These are phyloP conservation scores for Podospora australis DNA, from an alignment of 495 filamentous ascomycete species.

Conservation along the genomic window DNA sequence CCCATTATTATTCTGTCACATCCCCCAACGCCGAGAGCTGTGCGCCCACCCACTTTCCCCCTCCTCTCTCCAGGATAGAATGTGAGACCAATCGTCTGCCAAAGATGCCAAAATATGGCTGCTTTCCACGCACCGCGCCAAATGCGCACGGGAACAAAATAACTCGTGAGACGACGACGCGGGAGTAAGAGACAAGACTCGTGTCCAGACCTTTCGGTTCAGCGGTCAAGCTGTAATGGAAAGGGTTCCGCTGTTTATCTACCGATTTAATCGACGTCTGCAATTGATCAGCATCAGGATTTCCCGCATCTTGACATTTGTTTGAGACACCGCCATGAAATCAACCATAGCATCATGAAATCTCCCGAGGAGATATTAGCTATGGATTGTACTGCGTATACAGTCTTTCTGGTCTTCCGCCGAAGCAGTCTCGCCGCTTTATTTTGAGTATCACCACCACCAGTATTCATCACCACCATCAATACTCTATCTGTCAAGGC, in stretches of 20 bases:
- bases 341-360: slow-evolving; percentile 5
- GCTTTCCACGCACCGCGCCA: neutral
- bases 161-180: neutral
- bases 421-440: no score
- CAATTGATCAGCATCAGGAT: slow-evolving; percentile 2
- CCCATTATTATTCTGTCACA: no score
- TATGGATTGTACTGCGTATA: no score
- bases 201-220: neutral
- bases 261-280: neutral
- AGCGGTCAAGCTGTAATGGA: no score
- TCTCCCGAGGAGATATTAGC: neutral
- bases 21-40: neutral
- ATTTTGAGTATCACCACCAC: neutral
- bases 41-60: neutral
- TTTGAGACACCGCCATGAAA: neutral
- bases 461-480: no score
- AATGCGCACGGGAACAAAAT: neutral
- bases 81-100: slow-evolving; percentile 2
- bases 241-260: neutral
- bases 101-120: no score
- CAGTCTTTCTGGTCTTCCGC: no score
- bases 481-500: no score
- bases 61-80: neutral
- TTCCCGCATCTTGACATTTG: neutral
- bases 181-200: neutral